Percentiles rank a stretch among this genome's conserved stretches.
These are phyloP conservation scores for Daldinia childiae DNA, from an alignment of 495 filamentous ascomycete species.

Conservation along the genomic window DNA sequence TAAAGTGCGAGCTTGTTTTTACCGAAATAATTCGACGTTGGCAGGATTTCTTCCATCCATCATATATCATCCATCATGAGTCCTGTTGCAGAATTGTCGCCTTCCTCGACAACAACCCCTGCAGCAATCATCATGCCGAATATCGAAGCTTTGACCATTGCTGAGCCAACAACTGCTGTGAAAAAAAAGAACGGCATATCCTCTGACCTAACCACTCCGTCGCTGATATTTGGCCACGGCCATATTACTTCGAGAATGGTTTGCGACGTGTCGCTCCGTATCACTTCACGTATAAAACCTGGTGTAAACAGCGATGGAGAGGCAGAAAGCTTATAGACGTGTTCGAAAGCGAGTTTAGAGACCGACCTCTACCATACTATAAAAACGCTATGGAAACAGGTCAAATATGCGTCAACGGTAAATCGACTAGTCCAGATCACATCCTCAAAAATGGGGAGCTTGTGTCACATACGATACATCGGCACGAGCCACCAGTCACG, in stretches of 20 bases:
- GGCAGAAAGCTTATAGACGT: constrained; percentile 78
- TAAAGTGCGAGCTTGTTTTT: not conserved
- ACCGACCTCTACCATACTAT: constrained; percentile 89
- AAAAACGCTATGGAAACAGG: constrained; percentile 81
- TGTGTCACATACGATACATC: constrained; percentile 91
- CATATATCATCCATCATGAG: constrained; percentile 28
- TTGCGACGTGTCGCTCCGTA: constrained; percentile 87
- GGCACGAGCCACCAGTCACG: constrained; percentile 93
- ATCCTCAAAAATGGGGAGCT: constrained; percentile 68
- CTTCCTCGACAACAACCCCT: constrained; percentile 15
- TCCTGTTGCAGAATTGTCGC: constrained; percentile 25
- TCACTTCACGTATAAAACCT: constrained; percentile 93
- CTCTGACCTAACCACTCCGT: constrained; percentile 66
- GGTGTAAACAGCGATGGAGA: constrained; percentile 89
- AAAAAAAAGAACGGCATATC: constrained; percentile 1
- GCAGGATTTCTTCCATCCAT: not conserved
- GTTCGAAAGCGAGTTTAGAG: constrained; percentile 85
- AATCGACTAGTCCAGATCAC: constrained; percentile 62
- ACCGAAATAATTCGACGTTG: constrained; percentile 19
- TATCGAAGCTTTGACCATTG: constrained; percentile 21
- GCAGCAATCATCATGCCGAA: constrained; percentile 12
- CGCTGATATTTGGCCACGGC: constrained; percentile 69
- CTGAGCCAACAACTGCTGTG: not conserved
- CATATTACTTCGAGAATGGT: constrained; percentile 81
- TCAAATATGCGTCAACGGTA: constrained; percentile 76